Evolutionary conservation across 257 asterid species (phyloP).

Genomic region (Eustoma russellianum): DNA sequence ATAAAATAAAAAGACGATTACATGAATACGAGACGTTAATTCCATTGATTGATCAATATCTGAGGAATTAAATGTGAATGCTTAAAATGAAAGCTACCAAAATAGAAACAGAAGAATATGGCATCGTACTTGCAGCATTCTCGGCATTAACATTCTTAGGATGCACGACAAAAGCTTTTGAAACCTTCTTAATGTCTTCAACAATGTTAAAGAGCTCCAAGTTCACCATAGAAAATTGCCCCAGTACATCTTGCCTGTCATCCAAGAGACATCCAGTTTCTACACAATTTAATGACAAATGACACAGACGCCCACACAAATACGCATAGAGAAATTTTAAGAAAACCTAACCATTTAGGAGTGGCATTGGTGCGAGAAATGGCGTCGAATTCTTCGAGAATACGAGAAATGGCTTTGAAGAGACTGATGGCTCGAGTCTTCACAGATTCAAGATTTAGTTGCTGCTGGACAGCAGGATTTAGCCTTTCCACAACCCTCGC

Average conservation of each 20-base stretch:
- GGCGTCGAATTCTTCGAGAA: conserved; percentile 74
- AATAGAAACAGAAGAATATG: conserved; percentile 1
- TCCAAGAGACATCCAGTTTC: background rate
- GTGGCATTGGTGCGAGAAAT: conserved; percentile 59
- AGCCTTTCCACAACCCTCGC: conserved; percentile 69
- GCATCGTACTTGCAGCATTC: conserved; percentile 66
- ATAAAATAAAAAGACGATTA: background rate
- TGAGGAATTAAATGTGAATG: too few relatives aligned
- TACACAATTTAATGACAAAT: too few relatives aligned
- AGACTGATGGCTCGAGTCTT: conserved; percentile 91
- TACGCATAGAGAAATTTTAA: background rate
- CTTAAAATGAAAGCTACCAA: background rate
- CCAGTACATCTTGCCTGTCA: conserved; percentile 75
- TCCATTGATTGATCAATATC: background rate
- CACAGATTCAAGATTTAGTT: conserved; percentile 88
- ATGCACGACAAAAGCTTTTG: conserved; percentile 92
- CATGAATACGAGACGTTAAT: background rate
- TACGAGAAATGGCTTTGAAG: conserved; percentile 87
- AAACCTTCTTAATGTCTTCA: conserved; percentile 85
- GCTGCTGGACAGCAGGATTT: conserved; percentile 81
- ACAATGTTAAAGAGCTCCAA: conserved; percentile 89
- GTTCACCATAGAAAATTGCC: conserved; percentile 97
- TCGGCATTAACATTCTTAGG: conserved; percentile 95
- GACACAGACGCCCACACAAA: background rate
- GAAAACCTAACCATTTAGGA: conserved; percentile 62